Conservation (phyloP, 2,329 filamentous ascomycete species). For the Penicillium sp. region DNA sequence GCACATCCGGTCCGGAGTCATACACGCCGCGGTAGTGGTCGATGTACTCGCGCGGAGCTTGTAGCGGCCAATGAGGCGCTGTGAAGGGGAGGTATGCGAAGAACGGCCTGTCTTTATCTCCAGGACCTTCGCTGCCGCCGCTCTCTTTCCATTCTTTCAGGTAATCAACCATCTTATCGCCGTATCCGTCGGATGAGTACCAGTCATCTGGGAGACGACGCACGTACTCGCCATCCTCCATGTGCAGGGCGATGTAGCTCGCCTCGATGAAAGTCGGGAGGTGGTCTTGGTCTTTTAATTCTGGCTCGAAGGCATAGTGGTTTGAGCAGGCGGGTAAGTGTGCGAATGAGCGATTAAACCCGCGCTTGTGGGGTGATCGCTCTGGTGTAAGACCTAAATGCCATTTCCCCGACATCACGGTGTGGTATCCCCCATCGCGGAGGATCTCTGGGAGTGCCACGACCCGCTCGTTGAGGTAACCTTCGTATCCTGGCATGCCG, state of each 20-base stretch:
- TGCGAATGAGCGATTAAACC: conserved; percentile 60
- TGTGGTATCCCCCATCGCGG: conserved; percentile 58
- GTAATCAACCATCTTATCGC: conserved; percentile 53
- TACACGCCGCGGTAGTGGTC: conserved; percentile 60
- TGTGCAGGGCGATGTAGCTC: conserved; percentile 45
- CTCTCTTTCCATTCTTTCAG: conserved; percentile 49
- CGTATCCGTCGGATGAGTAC: conserved; percentile 56
- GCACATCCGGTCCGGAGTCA: conserved; percentile 58
- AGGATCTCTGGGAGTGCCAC: conserved; percentile 59
- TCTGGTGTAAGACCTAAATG: conserved; percentile 60
- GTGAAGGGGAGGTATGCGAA: conserved; percentile 62
- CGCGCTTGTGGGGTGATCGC: conserved; percentile 54
- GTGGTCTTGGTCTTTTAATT: conserved; percentile 40
- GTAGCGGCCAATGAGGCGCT: conserved; percentile 63
- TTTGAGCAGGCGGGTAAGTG: conserved; percentile 61
- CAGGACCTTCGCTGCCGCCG: conserved; percentile 20
- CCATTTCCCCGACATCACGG: conserved; percentile 63
- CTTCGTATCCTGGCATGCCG: conserved; percentile 62
- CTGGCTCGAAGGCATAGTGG: conserved; percentile 56
- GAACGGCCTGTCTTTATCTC: conserved; percentile 47
- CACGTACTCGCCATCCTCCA: conserved; percentile 47
- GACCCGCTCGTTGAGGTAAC: conserved; percentile 61
- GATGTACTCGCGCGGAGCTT: conserved; percentile 56
- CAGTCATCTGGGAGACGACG: conserved; percentile 50
- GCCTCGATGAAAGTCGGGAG: conserved; percentile 44